Base-by-base conservation (phyloP, 2,329 filamentous ascomycete genomes). In the Curvularia lunata region DNA sequence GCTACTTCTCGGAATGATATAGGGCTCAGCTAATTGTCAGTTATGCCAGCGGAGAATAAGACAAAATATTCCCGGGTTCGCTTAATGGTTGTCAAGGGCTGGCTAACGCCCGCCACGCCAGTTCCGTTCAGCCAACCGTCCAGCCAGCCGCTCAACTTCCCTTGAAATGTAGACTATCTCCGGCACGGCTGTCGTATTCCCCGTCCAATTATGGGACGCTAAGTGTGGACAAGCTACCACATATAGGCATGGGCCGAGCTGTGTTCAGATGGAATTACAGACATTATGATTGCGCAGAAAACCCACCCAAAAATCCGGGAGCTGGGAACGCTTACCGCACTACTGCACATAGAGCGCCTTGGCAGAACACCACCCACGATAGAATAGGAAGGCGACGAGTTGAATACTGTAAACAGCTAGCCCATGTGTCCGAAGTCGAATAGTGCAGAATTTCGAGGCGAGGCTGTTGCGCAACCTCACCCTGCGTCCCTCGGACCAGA, bases 271-370 rank as follows among this genome's bases (percentile, higher is more conserved):
- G 52, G 34, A 28, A 55, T 41, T 28, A 34, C 42, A 23, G 34
- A 50, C 47, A 51, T 53, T 58, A 40, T 46, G 25, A 34, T 41
- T 41, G 49, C 40, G 27, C 46, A 54, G 32, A 27, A 49, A 54
- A 32, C 45, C 55, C 46, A 46, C 46, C 34, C 40, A 42, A 40
- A 54, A 21, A 50, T 34, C 51, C 55, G 46, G 55, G 51, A 54
- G 32, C n/a, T 58, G 46, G 55, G 40, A 54, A 55, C 55, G 51
- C 51, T 58, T 54, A 47, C 18, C 16, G 34, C 47, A 45, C 54
- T 30, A 43, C 48, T 46, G 48, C 21, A 42, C 49, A 18, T 40
- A 13, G 42, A 27, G 25, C 18, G n/a, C 21, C 50, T 57, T 54
- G 54, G 45, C 54, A 48, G 30, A 45, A 53, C 25, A 53, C 30